A percentile compares a stretch with the other conserved stretches of the same genome.
These are phyloP conservation scores for Chlamydomonas sp. DNA, from an alignment of 139 green algal species.

Conservation along the genomic window DNA sequence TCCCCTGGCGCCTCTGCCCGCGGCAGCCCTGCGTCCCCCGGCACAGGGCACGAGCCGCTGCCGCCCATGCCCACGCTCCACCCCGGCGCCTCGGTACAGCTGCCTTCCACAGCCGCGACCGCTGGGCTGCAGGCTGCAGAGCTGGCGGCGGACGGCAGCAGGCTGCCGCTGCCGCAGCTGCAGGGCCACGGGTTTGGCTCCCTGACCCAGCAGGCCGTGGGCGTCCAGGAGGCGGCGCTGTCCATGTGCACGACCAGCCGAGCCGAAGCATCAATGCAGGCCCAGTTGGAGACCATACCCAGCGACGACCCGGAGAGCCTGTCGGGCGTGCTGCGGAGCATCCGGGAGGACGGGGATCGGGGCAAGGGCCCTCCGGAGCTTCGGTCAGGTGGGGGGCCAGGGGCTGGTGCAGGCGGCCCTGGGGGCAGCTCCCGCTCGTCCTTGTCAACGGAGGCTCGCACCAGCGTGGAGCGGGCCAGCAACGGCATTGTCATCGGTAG, in stretches of 20 bases:
- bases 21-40: too few relatives aligned
- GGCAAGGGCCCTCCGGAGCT: not conserved
- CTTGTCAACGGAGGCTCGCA: too few relatives aligned
- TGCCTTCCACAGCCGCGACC: too few relatives aligned
- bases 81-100: too few relatives aligned
- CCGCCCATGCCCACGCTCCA: too few relatives aligned
- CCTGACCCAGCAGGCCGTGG: not conserved
- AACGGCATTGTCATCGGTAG: too few relatives aligned
- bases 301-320: constrained; percentile 29
- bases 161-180: not conserved
- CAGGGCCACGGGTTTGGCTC: not conserved
- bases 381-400: not conserved
- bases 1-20: too few relatives aligned
- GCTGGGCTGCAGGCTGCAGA: not conserved
- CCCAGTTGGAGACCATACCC: constrained; percentile 23
- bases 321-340: constrained; percentile 7
- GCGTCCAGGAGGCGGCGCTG: not conserved
- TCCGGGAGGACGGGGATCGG: constrained; percentile 3
- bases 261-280: not conserved
- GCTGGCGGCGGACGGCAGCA: too few relatives aligned
- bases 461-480: too few relatives aligned
- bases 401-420: too few relatives aligned
- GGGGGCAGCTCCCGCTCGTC: too few relatives aligned
- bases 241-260: not conserved
- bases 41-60: too few relatives aligned